These are phyloP conservation scores for Candida vaughaniae DNA, from an alignment of 805 yeast species.

Conservation along the genomic window DNA sequence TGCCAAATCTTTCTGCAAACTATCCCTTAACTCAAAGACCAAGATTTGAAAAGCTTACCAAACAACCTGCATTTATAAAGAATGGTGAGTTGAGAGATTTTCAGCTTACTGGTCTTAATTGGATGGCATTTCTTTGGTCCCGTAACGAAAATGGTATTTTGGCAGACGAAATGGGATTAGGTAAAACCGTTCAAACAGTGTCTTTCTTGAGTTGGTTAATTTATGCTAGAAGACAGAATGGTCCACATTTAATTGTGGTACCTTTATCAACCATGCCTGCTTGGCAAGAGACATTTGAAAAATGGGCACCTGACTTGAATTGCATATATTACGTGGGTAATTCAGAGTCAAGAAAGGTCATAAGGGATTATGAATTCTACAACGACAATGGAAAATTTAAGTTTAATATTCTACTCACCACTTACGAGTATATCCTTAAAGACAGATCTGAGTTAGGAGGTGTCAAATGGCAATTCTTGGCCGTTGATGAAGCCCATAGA, in stretches of 20 bases:
- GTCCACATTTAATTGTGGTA: conserved; percentile 95
- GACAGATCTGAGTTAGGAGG: conserved; percentile 79
- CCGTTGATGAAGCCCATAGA: conserved; percentile 98
- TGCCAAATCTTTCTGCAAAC: conserved; percentile 76
- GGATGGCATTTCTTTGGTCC: conserved; percentile 99
- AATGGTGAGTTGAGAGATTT: conserved; percentile 93
- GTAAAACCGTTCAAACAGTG: conserved; percentile 96
- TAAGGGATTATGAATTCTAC: conserved; percentile 84
- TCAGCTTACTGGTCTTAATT: conserved; percentile 95
- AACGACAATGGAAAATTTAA: conserved; percentile 62
- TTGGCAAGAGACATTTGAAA: conserved; percentile 98
- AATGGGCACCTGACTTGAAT: conserved; percentile 96
- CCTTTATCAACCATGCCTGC: conserved; percentile 96
- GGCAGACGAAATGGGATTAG: conserved; percentile 99
- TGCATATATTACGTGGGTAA: conserved; percentile 93
- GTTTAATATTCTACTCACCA: conserved; percentile 88
- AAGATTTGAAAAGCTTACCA: conserved; percentile 77
- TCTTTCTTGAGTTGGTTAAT: conserved; percentile 92
- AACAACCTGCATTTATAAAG: conserved; percentile 87
- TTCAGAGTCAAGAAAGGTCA: conserved; percentile 75
- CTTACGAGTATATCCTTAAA: conserved; percentile 93
- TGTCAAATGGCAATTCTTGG: conserved; percentile 92
- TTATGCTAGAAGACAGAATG: conserved; percentile 93
- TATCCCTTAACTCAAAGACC: conserved; percentile 76
- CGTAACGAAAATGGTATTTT: conserved; percentile 95